Evolutionary conservation across 2,329 filamentous ascomycete species (phyloP).

Genomic region (Xylaria sp.): DNA sequence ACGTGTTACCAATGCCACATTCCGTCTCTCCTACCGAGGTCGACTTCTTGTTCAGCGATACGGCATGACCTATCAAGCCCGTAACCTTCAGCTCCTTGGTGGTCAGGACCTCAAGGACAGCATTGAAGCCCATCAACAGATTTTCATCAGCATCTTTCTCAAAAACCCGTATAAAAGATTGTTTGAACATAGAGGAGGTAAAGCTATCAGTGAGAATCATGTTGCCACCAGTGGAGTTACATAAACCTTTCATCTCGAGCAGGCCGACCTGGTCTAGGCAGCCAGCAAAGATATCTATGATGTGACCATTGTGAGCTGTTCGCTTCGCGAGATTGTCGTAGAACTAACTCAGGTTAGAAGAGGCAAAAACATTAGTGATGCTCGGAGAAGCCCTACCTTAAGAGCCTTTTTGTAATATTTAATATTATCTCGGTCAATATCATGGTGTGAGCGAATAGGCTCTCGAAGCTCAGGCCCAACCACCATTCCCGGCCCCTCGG

Average conservation of each 20-base stretch:
- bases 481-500: constrained; percentile 95
- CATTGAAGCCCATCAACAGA: constrained; percentile 97
- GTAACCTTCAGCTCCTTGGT: constrained; percentile 99
- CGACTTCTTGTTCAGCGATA: constrained; percentile 98
- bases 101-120: constrained; percentile 91
- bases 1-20: constrained; percentile 97
- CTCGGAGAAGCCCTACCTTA: constrained; percentile 68
- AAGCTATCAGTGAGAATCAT: constrained; percentile 99
- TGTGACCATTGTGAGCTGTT: constrained; percentile 94
- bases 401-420: constrained; percentile 99
- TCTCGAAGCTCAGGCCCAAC: constrained; percentile 95
- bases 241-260: constrained; percentile 96
- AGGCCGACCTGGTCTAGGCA: constrained; percentile 97
- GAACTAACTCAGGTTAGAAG: constrained; percentile 67
- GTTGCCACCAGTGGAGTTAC: constrained; percentile 95
- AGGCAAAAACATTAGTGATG: constrained; percentile 4
- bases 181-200: constrained; percentile 98
- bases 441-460: constrained; percentile 96
- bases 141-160: constrained; percentile 97
- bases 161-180: constrained; percentile 96
- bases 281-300: constrained; percentile 97
- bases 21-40: constrained; percentile 97
- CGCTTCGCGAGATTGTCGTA: constrained; percentile 95
- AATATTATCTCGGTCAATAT: constrained; percentile 98
- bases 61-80: constrained; percentile 93